Evolutionary conservation across 2,329 filamentous ascomycete genomes (phyloP), one percentile per base, ranked within the genome.

Genomic region (Ophiostoma sp.): DNA sequence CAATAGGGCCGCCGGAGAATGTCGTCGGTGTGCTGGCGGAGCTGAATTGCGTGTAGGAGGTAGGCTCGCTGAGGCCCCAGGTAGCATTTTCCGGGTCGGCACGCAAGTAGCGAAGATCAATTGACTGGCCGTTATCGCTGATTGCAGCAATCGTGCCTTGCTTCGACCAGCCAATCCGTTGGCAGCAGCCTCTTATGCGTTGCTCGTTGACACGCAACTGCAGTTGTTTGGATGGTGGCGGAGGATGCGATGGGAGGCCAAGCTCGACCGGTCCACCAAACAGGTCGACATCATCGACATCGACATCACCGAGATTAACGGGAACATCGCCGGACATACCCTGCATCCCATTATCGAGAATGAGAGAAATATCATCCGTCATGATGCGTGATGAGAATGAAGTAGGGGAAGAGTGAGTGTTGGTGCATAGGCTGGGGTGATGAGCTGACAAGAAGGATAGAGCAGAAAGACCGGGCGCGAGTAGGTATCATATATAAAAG

Each of bases 131-230:
- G 79, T 94, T 90, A 20, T 86, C 81, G 27, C 89, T 86, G 74
- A 98, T 90, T 69, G 89, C 90, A 36, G 94, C 94, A 74, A 98
- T 92, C 72, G 90, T 93, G 62, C 94, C 94, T 72, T 88, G 86
- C 75, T 89, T 93, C 13, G 94, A 97, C 94, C 94, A 98, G 39
- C 91, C 89, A 69, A 97, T 86, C 73, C 87, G 88, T 93, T 93
- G 90, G 83, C 89, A 92, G 78, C 91, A 95, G 20, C 93, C 93
- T 71, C 86, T 86, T 71, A 85, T 82, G 74, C 90, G 87, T 75
- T 95, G 83, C 76, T 96, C 91, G 77, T 95, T 91, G 52, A 97
- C 79, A 70, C 91, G 86, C 76, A 89, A 86, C 44, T 88, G 85
- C 27, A 96, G 84, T 70, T 90, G 87, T 78, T 90, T 92, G 69